These are phyloP conservation scores for Alliaria petiolata DNA, from an alignment of 345 rosid species.

Conservation along the genomic window DNA sequence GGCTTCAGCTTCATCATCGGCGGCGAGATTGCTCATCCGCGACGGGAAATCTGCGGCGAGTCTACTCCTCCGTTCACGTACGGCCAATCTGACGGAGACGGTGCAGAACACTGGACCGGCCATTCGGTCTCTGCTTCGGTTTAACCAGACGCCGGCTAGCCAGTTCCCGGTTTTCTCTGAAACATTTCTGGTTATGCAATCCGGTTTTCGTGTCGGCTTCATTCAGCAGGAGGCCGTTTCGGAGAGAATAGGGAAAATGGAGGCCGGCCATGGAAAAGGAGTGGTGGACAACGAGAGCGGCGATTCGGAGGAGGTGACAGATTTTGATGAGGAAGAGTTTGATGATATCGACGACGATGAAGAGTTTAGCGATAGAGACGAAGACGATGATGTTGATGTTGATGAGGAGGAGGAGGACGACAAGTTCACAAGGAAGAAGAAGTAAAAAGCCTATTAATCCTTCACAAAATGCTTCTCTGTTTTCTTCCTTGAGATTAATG, in stretches of 20 bases:
- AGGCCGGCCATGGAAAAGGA: conserved; percentile 12
- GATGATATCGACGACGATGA: conserved; percentile 24
- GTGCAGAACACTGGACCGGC: conserved; percentile 13
- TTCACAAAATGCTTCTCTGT: neutral
- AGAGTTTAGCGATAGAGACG: conserved; percentile 2
- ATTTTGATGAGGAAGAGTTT: conserved; percentile 27
- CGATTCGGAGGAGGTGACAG: conserved; percentile 14
- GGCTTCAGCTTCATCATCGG: conserved; percentile 28
- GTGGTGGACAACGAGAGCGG: conserved; percentile 4
- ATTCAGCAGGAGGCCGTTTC: neutral
- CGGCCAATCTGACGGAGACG: neutral
- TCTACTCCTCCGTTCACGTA: conserved; percentile 10
- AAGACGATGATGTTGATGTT: conserved; percentile 1
- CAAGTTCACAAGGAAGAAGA: neutral
- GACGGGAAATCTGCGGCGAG: conserved; percentile 4
- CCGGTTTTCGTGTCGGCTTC: neutral
- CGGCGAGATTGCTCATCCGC: conserved; percentile 12
- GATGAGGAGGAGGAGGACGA: too few species aligned
- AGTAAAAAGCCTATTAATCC: neutral
- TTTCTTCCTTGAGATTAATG: neutral
- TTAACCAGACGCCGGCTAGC: conserved; percentile 2
- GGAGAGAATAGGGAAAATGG: neutral
- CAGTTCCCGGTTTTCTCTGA: conserved; percentile 14
- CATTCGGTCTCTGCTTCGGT: conserved; percentile 26
- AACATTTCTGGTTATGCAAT: neutral